phyloP scores from a whole-genome alignment of 352 stramenopile genomes.

The Saprolegnia diclina region DNA sequence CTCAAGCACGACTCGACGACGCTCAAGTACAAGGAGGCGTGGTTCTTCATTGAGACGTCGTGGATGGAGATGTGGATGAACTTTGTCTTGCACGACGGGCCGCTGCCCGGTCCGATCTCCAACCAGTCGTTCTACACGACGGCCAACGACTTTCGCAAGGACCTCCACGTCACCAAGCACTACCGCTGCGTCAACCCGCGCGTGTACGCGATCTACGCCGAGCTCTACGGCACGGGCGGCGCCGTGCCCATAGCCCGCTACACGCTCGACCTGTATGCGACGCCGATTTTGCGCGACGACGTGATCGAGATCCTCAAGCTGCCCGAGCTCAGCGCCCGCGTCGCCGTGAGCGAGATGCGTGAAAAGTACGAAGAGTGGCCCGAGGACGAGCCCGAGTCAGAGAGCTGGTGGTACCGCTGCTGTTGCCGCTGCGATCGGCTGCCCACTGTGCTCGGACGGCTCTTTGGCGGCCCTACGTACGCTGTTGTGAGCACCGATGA shows the following conservation, averaged over 20 bases:
- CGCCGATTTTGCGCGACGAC: constrained; percentile 72
- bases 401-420: constrained; percentile 59
- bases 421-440: constrained; percentile 72
- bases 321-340: constrained; percentile 52
- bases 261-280: constrained; percentile 72
- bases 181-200: constrained; percentile 77
- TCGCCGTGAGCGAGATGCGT: constrained; percentile 56
- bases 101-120: constrained; percentile 51
- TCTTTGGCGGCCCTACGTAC: constrained; percentile 66
- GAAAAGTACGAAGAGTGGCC: constrained; percentile 45
- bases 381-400: background rate
- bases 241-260: constrained; percentile 58
- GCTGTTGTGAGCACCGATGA: constrained; percentile 31
- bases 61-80: constrained; percentile 80
- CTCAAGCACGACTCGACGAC: constrained; percentile 59
- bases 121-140: constrained; percentile 70
- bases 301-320: constrained; percentile 63
- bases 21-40: constrained; percentile 61
- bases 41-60: constrained; percentile 68
- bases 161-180: constrained; percentile 55
- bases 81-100: constrained; percentile 60
- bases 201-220: constrained; percentile 67
- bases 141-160: constrained; percentile 56
- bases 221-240: constrained; percentile 62
- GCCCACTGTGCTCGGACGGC: constrained; percentile 56